Evolutionary conservation across 2,329 filamentous ascomycete species (phyloP).

Genomic region (Bipolaris bicolor): DNA sequence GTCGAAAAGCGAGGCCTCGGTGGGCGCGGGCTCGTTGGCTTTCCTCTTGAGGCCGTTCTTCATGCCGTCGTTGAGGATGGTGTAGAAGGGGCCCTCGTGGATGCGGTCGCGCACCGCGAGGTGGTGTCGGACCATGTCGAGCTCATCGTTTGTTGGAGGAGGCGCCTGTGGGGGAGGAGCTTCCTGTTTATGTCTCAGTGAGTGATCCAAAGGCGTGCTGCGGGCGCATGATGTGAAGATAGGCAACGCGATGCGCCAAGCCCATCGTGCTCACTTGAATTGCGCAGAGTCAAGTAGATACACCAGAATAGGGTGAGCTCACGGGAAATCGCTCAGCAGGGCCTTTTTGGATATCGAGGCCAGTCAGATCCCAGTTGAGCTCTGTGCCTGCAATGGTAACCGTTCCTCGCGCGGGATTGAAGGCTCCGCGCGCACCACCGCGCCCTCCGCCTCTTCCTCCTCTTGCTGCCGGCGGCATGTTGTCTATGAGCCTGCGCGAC

Average conservation of each 20-base stretch:
- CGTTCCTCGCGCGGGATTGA: constrained; percentile 38
- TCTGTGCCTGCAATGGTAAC: constrained; percentile 53
- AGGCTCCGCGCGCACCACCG: constrained; percentile 38
- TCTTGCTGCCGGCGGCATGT: constrained; percentile 36
- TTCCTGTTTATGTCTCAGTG: constrained; percentile 37
- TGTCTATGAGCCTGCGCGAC: too few relatives aligned
- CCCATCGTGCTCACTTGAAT: neutral
- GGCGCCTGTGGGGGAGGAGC: constrained; percentile 46
- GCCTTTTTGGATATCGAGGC: constrained; percentile 49
- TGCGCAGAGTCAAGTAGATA: constrained; percentile 3
- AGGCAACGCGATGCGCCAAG: constrained; percentile 10
- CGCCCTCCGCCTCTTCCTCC: constrained; percentile 43
- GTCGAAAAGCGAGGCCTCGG: constrained; percentile 56
- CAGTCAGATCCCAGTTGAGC: constrained; percentile 50
- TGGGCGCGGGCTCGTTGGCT: constrained; percentile 47
- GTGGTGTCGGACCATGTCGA: constrained; percentile 56
- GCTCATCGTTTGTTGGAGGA: constrained; percentile 54
- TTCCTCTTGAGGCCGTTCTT: constrained; percentile 50
- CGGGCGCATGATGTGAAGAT: constrained; percentile 12
- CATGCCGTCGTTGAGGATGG: constrained; percentile 58
- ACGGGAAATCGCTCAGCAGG: constrained; percentile 53
- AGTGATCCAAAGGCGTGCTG: constrained; percentile 10
- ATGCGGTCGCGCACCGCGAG: constrained; percentile 60
- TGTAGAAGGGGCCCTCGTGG: constrained; percentile 66
- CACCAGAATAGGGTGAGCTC: constrained; percentile 19